These are phyloP conservation scores for Yamadazyma nakazawae DNA, from an alignment of 805 yeast genomes.

Conservation along the genomic window DNA sequence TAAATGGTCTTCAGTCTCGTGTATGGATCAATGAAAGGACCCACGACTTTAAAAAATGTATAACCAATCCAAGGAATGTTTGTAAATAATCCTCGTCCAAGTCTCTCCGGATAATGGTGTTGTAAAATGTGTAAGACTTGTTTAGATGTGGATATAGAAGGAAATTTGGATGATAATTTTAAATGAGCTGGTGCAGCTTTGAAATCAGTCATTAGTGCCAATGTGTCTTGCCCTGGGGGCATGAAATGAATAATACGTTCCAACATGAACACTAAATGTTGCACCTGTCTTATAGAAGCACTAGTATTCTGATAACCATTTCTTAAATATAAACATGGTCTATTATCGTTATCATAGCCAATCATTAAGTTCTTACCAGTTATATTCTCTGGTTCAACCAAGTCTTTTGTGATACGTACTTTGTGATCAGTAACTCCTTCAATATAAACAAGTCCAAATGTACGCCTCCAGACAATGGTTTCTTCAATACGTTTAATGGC, in stretches of 20 bases:
- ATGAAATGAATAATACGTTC: constrained; percentile 50
- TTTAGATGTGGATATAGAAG: constrained; percentile 48
- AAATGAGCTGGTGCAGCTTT: constrained; percentile 41
- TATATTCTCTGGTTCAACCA: constrained; percentile 45
- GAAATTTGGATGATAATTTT: constrained; percentile 41
- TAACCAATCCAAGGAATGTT: constrained; percentile 58
- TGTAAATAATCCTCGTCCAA: constrained; percentile 51
- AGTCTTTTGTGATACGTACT: constrained; percentile 33
- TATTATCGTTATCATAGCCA: constrained; percentile 52
- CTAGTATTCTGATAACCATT: constrained; percentile 56
- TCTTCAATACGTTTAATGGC: constrained; percentile 45
- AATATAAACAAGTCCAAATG: constrained; percentile 42
- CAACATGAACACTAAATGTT: constrained; percentile 55
- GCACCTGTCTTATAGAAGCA: constrained; percentile 50
- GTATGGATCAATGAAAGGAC: constrained; percentile 57
- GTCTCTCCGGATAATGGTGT: constrained; percentile 56
- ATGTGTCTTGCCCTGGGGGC: constrained; percentile 58
- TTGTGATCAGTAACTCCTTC: constrained; percentile 28
- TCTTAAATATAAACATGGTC: constrained; percentile 51
- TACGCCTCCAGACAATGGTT: constrained; percentile 54
- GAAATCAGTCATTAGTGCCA: constrained; percentile 55
- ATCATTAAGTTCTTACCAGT: constrained; percentile 54
- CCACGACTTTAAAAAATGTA: constrained; percentile 53
- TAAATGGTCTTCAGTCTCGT: constrained; percentile 56
- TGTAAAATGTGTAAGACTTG: constrained; percentile 52